Evolutionary conservation across 2,329 filamentous ascomycete species (phyloP).

Genomic region (Diaporthe sp.): DNA sequence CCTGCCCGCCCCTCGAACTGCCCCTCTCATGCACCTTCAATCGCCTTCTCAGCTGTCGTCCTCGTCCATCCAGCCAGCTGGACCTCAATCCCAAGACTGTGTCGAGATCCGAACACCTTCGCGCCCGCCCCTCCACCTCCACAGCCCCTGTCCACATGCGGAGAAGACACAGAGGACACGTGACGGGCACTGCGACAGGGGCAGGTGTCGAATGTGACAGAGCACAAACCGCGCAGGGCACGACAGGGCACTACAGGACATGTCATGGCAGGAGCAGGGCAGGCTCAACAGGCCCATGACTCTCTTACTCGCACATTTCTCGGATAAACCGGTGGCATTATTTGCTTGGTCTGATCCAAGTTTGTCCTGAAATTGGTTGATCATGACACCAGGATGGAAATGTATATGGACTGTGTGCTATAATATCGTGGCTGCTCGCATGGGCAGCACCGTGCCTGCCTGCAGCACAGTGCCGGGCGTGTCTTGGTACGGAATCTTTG

Average conservation of each 20-base stretch:
- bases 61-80: not conserved
- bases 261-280: not conserved
- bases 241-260: not conserved
- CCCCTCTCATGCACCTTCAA: not conserved
- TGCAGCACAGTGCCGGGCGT: not conserved
- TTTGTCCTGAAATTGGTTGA: conserved; percentile 15
- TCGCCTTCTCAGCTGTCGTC: not conserved
- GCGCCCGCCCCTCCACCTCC: not conserved
- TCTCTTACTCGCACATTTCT: conserved; percentile 22
- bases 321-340: conserved; percentile 21
- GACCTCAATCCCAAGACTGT: not conserved
- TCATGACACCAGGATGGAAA: conserved; percentile 14
- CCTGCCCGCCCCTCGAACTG: not conserved
- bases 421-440: not conserved
- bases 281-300: not conserved
- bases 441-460: not conserved
- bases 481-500: not conserved
- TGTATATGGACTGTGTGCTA: conserved; percentile 12
- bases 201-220: not conserved
- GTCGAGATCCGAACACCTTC: not conserved
- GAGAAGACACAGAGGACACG: not conserved
- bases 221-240: not conserved
- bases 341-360: conserved; percentile 18
- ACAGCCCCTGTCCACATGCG: not conserved
- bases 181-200: conserved; percentile 5